Evolutionary conservation across 73 alveolate species (phyloP), one percentile per base, ranked within the genome.

Genomic region (Breviolum minutum): DNA sequence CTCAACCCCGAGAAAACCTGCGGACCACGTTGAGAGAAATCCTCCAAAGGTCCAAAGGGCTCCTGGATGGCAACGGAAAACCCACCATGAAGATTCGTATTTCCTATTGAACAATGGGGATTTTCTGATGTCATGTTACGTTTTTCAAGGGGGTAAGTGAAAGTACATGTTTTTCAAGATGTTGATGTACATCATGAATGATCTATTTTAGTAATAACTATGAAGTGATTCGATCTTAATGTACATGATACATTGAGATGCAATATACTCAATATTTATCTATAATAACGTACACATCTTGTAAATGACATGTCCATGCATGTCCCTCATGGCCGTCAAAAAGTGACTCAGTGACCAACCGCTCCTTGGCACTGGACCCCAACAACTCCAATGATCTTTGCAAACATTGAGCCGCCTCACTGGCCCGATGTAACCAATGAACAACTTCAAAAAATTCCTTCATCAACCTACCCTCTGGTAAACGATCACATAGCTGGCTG

Each of bases 361-460:
- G 54, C 88, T 90, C 60, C 26, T 73, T 79, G 13, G 97, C 64
- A 73, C 40, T 70, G 12, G 77, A 63, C 77, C 96, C 77, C 64
- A 90, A 76, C 16, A 90, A 87, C 77, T 90, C 97, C 88, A 90
- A 62, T 63, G 97, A 30, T 29, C 88, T 71, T 29, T 70, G 97
- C 64, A 90, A 48, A 30, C 97, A 90, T 32, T 90, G 97, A 22
- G 68, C 79, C 5, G 97, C 97, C 97, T 90, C 1, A 14, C 83
- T n/a, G 13, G 32, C 17, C 81, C 19, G 81, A 30, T 5, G 26
- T 71, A 8, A 20, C 0, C 81, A 20, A 20, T 71, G 81, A n/a
- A 71, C 10, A 20, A 71, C 54, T 40, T 40, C 5, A 0, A 40
- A 40, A 0, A 40, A 40, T 40, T 0, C 54, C 54, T 40, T 40